Evolutionary conservation across 176 grass and related monocot species (phyloP), one percentile per base, ranked within the genome.

Genomic region (Neostapfia colusana): DNA sequence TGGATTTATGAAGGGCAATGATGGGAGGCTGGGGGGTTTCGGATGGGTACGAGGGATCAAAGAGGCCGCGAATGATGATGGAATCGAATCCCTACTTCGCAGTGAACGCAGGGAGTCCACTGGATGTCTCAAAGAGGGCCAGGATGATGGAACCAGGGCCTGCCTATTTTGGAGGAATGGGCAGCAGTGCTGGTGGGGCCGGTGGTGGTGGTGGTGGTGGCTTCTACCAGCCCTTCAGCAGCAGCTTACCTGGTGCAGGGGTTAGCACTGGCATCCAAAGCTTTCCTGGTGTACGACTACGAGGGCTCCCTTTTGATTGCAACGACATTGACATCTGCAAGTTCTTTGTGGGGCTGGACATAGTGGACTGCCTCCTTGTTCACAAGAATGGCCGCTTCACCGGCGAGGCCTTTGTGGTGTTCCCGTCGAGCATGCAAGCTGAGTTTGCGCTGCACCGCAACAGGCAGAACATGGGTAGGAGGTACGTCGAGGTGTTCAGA

Each of bases 11-110:
- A 93, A 93, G 91, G 89, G 88, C 91, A 86, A 89, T 93, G 88
- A 87, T 91, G 81, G 85, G 86, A 89, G 77, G 86, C 89, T 87
- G 91, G 89, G 94, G 89, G 88, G 88, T 64, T 89, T 91, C 88
- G 72, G 91, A 93, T 87, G 90, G 90, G 93, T 88, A 93, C 84
- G 87, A 89, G 90, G 90, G 88, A 86, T 88, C 90, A 97, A 97
- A 97, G 90, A 93, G 90, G 85, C 86, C 85, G 85, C 90, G 90
- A 97, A 97, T 97, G 90, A 97, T 97, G 90, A 97, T 87, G 82
- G 95, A 97, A 91, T 97, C 95, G 73, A 93, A 93, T 93, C 95
- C 95, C 74, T 97, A 97, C 94, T 97, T 97, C 86, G 91, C 91
- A 97, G 86, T 92, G 86, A 93, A 83, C 40, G 72, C 80, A 81